These are phyloP conservation scores for Russula earlei DNA, from an alignment of 768 basidiomycete genomes.

Conservation along the genomic window DNA sequence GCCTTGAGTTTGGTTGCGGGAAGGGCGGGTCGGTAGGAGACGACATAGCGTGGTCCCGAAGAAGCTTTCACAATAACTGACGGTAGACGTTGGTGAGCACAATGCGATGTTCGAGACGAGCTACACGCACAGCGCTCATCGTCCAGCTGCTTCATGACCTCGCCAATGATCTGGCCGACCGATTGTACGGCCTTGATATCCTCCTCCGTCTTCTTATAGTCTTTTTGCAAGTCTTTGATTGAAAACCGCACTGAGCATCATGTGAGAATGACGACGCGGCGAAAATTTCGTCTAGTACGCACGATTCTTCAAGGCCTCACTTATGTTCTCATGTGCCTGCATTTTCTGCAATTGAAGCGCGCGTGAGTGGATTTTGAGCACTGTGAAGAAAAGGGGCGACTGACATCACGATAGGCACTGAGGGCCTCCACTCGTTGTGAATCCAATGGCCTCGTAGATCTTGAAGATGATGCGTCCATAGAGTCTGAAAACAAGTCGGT, in stretches of 20 bases:
- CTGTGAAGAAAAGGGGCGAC: conserved; percentile 15
- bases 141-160: conserved; percentile 97
- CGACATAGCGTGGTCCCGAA: conserved; percentile 95
- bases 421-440: conserved; percentile 65
- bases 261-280: neutral
- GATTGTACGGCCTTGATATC: conserved; percentile 99
- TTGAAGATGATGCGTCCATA: conserved; percentile 25
- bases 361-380: conserved; percentile 11
- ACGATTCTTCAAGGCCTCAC: conserved; percentile 87
- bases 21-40: conserved; percentile 89
- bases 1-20: conserved; percentile 88
- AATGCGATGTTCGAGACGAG: neutral
- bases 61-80: conserved; percentile 97
- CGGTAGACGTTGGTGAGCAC: neutral
- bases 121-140: conserved; percentile 82
- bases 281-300: conserved; percentile 25
- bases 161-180: conserved; percentile 97
- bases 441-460: conserved; percentile 45
- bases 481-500: neutral
- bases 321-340: conserved; percentile 78
- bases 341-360: conserved; percentile 66
- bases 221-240: conserved; percentile 80
- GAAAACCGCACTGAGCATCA: conserved; percentile 71
- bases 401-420: conserved; percentile 66
- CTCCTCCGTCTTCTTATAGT: conserved; percentile 92